Percentiles rank a stretch among this genome's conserved stretches.
These are phyloP conservation scores for Venturia carpophila DNA, from an alignment of 2,329 filamentous ascomycete genomes.

Conservation along the genomic window DNA sequence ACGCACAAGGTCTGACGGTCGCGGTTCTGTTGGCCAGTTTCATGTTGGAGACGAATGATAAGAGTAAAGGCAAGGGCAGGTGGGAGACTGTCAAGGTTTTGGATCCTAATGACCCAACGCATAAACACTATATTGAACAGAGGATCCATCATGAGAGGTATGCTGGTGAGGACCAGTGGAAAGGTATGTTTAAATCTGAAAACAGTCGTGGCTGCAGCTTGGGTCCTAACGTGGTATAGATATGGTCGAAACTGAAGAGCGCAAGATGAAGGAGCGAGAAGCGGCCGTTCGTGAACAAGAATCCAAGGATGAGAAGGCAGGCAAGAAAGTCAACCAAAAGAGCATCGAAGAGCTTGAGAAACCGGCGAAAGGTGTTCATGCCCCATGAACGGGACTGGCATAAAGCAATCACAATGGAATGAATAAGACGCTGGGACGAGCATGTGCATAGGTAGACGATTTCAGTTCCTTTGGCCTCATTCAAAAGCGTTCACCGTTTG, in stretches of 20 bases:
- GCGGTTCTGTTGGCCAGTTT: slow-evolving; percentile 76
- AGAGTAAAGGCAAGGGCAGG: slow-evolving; percentile 63
- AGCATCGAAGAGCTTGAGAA: slow-evolving; percentile 2
- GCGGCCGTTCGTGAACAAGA: slow-evolving; percentile 25
- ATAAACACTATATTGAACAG: slow-evolving; percentile 80
- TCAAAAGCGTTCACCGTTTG: not conserved
- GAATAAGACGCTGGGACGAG: not conserved
- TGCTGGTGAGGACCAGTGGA: slow-evolving; percentile 88
- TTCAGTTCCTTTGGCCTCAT: not conserved
- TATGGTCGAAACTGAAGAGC: slow-evolving; percentile 76
- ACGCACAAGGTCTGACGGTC: slow-evolving; percentile 82
- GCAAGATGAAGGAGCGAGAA: slow-evolving; percentile 46
- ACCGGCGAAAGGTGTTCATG: not conserved
- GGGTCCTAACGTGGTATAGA: slow-evolving; percentile 40
- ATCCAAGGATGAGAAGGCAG: slow-evolving; percentile 17
- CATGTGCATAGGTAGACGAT: not conserved
- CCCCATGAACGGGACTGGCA: not conserved
- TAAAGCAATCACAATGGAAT: not conserved
- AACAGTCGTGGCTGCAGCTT: slow-evolving; percentile 11
- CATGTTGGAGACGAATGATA: slow-evolving; percentile 74
- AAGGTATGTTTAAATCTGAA: slow-evolving; percentile 43
- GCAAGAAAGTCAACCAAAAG: not conserved
- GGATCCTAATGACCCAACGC: slow-evolving; percentile 73
- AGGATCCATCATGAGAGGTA: slow-evolving; percentile 80
- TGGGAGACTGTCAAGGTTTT: slow-evolving; percentile 80